These are phyloP conservation scores for Tephrocybe sp. DNA, from an alignment of 768 basidiomycete genomes.

Conservation along the genomic window DNA sequence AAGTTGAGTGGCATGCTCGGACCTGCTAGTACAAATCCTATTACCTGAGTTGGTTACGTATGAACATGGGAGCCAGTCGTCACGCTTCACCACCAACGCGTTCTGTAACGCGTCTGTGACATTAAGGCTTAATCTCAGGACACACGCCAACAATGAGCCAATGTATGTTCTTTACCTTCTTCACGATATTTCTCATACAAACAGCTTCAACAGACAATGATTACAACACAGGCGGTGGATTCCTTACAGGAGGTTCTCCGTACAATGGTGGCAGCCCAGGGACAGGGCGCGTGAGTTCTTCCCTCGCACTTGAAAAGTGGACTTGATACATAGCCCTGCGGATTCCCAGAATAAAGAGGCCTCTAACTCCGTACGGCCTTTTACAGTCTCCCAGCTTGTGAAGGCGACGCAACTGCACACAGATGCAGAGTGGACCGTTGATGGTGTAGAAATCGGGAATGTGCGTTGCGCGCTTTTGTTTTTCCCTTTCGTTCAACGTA, in stretches of 20 bases:
- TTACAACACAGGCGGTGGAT: conserved; percentile 50
- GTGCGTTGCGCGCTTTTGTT: conserved; percentile 33
- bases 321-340: not conserved
- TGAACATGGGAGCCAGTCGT: too few species aligned
- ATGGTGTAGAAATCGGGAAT: conserved; percentile 77
- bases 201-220: conserved; percentile 34
- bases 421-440: conserved; percentile 87
- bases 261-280: conserved; percentile 63
- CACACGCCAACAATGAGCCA: conserved; percentile 36
- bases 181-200: conserved; percentile 6
- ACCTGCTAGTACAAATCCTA: too few species aligned
- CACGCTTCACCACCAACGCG: conserved; percentile 1
- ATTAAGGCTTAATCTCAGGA: not conserved
- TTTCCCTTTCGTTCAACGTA: not conserved
- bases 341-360: conserved; percentile 32
- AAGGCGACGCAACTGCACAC: conserved; percentile 80
- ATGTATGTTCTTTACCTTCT: conserved; percentile 28
- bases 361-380: conserved; percentile 52
- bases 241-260: conserved; percentile 58
- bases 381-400: conserved; percentile 73
- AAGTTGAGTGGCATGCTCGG: too few species aligned
- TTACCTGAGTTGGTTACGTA: too few species aligned
- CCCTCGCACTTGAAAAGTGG: not conserved
- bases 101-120: conserved; percentile 12
- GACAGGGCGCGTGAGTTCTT: conserved; percentile 38